Base-by-base conservation (phyloP, 148 eudicot species). In the Amaranthus palmeri region DNA sequence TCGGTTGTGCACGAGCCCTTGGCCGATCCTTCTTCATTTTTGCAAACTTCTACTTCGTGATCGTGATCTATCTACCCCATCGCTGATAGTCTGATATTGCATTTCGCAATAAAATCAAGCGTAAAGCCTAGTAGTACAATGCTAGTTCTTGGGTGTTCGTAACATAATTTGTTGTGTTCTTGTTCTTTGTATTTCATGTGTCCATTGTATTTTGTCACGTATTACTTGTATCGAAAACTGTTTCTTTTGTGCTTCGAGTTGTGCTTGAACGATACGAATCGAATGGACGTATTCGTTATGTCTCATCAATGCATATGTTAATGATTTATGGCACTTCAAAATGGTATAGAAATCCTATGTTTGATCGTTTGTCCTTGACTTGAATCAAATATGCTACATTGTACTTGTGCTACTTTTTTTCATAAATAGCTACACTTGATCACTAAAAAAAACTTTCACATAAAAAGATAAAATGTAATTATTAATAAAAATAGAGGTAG, bases 1-100 rank as follows among this genome's bases (percentile, higher is more conserved):
- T 87, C 98, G 5, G 92, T 91, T 17, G 96, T 91, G 10, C 97
- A 93, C n/a, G 98, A 89, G 81, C 91, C 98, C 7, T 79, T 88
- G 8, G 84, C 86, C 8, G 79, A 92, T 62, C 74, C 96, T 43
- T 83, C 91, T 57, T 77, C 88, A 6, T 78, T 92, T 49, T 82
- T 92, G 82, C 83, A 85, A 59, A 74, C 92, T 7, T 41, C 85
- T 10, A 52, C 85, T 10, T 69, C 81, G 3, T 77, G 53, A 52
- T 60, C 15, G 46, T 44, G 36, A 25, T 13, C 68, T 4, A 25
- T 25, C 36, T 52, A 54, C 1, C 59, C 18, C 51, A 43, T 41
- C 4, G 15, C 10, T 25, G 36, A 25, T 25, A 25, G 36, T 11
- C 68, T 50, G 44, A 65, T 77, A 63, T 18, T 71, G 62, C 64